Conservation (phyloP, 2,329 filamentous ascomycete genomes). For the Exserohilum rostratum region DNA sequence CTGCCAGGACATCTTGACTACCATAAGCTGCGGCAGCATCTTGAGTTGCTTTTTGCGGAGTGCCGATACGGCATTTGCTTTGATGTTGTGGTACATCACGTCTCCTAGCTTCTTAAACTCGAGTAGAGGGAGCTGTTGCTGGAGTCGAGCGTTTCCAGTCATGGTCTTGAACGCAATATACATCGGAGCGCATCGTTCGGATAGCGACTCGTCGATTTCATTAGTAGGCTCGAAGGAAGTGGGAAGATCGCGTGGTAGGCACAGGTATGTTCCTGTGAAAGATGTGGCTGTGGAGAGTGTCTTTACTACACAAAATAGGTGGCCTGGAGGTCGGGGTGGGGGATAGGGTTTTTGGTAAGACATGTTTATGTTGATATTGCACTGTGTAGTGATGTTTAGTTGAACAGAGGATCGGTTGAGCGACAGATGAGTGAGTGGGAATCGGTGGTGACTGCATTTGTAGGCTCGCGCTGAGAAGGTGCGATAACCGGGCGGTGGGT, state of each 20-base stretch:
- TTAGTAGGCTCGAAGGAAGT: neutral
- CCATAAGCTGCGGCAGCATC: constrained; percentile 3
- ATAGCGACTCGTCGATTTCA: neutral
- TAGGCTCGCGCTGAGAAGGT: no score
- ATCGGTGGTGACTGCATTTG: no score
- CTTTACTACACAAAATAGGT: constrained; percentile 13
- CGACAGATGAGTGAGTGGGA: no score
- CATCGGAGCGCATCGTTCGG: neutral
- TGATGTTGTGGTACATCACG: neutral
- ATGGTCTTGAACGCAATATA: neutral
- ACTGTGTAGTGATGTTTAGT: neutral
- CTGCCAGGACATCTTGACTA: constrained; percentile 3
- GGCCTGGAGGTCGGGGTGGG: constrained; percentile 4
- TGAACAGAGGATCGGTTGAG: no score
- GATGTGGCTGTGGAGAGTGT: neutral
- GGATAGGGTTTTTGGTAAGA: neutral
- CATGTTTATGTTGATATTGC: neutral
- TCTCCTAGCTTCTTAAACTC: neutral
- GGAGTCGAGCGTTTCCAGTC: neutral
- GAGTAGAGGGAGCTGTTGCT: constrained; percentile 2
- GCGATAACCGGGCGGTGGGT: no score
- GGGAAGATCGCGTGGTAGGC: constrained; percentile 8
- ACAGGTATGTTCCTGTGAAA: constrained; percentile 3
- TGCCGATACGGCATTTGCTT: neutral
- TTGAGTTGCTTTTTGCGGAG: neutral